Base-by-base conservation (phyloP, 768 basidiomycete species). In the Phlebiopsis flavidoalba region DNA sequence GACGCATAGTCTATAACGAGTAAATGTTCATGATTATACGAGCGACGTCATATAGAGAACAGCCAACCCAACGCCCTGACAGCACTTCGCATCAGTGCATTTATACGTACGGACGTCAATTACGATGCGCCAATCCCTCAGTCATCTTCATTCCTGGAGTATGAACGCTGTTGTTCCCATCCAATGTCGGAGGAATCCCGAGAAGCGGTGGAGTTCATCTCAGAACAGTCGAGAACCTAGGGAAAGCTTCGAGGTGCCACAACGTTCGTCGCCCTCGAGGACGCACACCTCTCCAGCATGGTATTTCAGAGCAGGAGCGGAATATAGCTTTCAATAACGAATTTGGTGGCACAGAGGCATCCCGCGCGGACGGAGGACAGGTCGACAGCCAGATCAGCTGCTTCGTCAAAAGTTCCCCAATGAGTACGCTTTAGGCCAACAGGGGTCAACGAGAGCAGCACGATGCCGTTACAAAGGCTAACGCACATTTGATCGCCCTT, bases 401-500 rank as follows among this genome's bases (percentile, higher is more conserved):
- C 84, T 63, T 91, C 86, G 72, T 98, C 96, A 57, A n/a, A n/a
- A 93, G 75, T 74, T 95, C 93, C 47, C 89, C 91, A 58, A 93
- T 89, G 65, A 93, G 80, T 40, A 86, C 86, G 54, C 91, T 87
- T 58, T 19, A 49, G 57, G 58, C 26, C 48, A 50, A 33, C 21
- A 24, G 40, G 55, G 49, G 53, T 51, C 35, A 56, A 53, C 24
- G 21, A 58, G 49, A n/a, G 37, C 36, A 57, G 15, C 17, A 31
- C 47, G 37, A 24, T 35, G 36, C 45, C 47, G 17, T 15, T 24
- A 11, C 37, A n/a, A 24, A 36, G 11, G 43, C 43, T 6, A 43
- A 85, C 93, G 73, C 68, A 98, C 97, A 96, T 95, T 82, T 95
- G 95, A 72, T 99, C 97, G 2, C 97, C 97, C 69, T 98, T 95